Percentiles rank a stretch among this genome's conserved stretches.
Conservation (phyloP, 768 basidiomycete genomes). For the Macrolepiota dolichaula region DNA sequence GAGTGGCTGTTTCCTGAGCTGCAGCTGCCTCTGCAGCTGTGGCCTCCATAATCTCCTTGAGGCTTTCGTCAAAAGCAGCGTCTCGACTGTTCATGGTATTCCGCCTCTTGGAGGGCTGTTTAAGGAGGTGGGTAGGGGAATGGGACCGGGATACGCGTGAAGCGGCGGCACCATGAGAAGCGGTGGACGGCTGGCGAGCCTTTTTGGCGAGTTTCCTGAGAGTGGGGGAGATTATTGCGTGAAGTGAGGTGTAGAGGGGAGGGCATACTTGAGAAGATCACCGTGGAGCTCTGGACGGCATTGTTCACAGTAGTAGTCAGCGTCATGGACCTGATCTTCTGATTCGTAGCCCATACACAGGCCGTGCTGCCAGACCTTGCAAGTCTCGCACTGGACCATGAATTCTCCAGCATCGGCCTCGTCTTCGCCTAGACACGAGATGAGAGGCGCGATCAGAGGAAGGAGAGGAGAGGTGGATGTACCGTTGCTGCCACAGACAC, state of each 20-base stretch:
- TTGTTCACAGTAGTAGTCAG: slow-evolving; percentile 91
- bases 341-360: slow-evolving; percentile 91
- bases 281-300: slow-evolving; percentile 86
- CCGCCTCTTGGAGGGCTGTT: slow-evolving; percentile 78
- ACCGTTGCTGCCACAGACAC: slow-evolving; percentile 84
- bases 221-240: slow-evolving; percentile 4
- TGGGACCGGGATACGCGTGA: slow-evolving; percentile 73
- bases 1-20: slow-evolving; percentile 36
- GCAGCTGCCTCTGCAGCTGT: slow-evolving; percentile 71
- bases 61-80: slow-evolving; percentile 87
- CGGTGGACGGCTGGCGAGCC: slow-evolving; percentile 60
- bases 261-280: slow-evolving; percentile 74
- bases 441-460: slow-evolving; percentile 18
- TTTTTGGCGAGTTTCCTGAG: slow-evolving; percentile 61
- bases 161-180: slow-evolving; percentile 45
- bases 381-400: slow-evolving; percentile 97
- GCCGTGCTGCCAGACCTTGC: slow-evolving; percentile 98
- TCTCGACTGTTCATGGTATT: slow-evolving; percentile 99
- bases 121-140: slow-evolving; percentile 56
- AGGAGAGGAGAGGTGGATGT: slow-evolving; percentile 21
- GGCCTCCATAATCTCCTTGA: slow-evolving; percentile 72
- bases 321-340: slow-evolving; percentile 66
- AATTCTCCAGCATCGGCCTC: slow-evolving; percentile 86
- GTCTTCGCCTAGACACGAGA: slow-evolving; percentile 48
- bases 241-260: slow-evolving; percentile 13